Conservation (phyloP, 805 yeast genomes). For the Candida lessepsii region DNA sequence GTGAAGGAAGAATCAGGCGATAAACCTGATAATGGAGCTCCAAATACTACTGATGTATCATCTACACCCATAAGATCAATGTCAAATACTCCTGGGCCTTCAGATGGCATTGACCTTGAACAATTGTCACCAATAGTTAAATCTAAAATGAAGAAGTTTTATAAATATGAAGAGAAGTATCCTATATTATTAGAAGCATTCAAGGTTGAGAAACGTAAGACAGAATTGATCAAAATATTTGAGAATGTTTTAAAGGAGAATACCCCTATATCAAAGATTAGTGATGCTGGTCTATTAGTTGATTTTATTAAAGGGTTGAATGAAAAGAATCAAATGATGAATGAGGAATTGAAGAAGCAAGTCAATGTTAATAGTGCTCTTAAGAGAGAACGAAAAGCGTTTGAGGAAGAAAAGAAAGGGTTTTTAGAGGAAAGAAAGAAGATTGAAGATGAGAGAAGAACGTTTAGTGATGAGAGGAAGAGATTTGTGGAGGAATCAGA, state of each 20-base stretch:
- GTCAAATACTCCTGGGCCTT: background rate
- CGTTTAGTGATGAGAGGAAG: background rate
- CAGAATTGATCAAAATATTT: constrained; percentile 56
- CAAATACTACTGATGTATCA: too few species aligned
- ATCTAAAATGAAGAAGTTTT: constrained; percentile 67
- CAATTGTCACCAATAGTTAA: constrained; percentile 57
- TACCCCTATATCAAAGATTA: constrained; percentile 76
- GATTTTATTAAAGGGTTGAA: constrained; percentile 66
- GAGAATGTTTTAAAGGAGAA: constrained; percentile 71
- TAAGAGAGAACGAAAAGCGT: constrained; percentile 15
- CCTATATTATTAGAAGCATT: constrained; percentile 84
- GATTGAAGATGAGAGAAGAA: background rate
- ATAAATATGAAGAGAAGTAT: constrained; percentile 86
- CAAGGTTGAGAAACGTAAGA: constrained; percentile 70
- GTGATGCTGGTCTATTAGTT: constrained; percentile 68
- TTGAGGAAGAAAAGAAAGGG: constrained; percentile 8
- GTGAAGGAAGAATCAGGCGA: constrained; percentile 6
- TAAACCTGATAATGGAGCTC: background rate
- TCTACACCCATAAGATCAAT: background rate
- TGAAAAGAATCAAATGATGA: constrained; percentile 58
- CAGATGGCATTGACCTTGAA: constrained; percentile 30
- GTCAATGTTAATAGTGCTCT: constrained; percentile 28
- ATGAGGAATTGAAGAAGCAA: constrained; percentile 60
- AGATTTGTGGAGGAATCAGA: constrained; percentile 11
- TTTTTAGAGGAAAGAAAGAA: constrained; percentile 2